Evolutionary conservation across 1,139 yeast genomes (phyloP).

Genomic region (Kodamaea alishanica): DNA sequence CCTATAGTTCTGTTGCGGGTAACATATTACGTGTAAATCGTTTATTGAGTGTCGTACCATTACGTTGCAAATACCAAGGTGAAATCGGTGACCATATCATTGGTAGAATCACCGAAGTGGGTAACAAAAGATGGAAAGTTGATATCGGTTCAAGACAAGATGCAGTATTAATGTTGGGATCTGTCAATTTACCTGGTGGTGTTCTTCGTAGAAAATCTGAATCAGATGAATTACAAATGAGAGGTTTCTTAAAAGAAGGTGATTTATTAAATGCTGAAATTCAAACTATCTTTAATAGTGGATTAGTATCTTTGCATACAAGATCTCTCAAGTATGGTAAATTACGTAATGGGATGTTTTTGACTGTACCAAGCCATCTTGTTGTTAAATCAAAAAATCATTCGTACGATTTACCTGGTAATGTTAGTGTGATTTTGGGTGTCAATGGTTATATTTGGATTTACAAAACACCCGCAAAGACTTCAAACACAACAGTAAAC

Average conservation of each 20-base stretch:
- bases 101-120: slow-evolving; percentile 93
- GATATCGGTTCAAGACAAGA: slow-evolving; percentile 93
- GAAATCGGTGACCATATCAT: slow-evolving; percentile 96
- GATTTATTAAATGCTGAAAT: slow-evolving; percentile 95
- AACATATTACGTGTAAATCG: slow-evolving; percentile 82
- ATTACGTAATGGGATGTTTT: slow-evolving; percentile 82
- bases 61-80: slow-evolving; percentile 83
- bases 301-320: slow-evolving; percentile 91
- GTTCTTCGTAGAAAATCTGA: slow-evolving; percentile 90
- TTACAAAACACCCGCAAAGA: slow-evolving; percentile 55
- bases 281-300: slow-evolving; percentile 83
- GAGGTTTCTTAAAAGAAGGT: slow-evolving; percentile 92
- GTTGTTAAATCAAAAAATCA: slow-evolving; percentile 84
- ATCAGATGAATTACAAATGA: slow-evolving; percentile 94
- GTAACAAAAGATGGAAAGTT: slow-evolving; percentile 92
- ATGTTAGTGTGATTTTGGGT: slow-evolving; percentile 84
- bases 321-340: slow-evolving; percentile 94
- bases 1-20: slow-evolving; percentile 93
- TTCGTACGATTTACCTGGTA: slow-evolving; percentile 83
- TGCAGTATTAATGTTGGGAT: slow-evolving; percentile 88
- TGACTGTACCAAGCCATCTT: slow-evolving; percentile 76
- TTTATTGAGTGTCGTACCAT: slow-evolving; percentile 78
- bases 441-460: slow-evolving; percentile 95
- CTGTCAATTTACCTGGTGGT: slow-evolving; percentile 97
- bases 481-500: slow-evolving; percentile 13